Evolutionary conservation across 116 monocot species (phyloP).

Genomic region (Phalaenopsis hybrid): DNA sequence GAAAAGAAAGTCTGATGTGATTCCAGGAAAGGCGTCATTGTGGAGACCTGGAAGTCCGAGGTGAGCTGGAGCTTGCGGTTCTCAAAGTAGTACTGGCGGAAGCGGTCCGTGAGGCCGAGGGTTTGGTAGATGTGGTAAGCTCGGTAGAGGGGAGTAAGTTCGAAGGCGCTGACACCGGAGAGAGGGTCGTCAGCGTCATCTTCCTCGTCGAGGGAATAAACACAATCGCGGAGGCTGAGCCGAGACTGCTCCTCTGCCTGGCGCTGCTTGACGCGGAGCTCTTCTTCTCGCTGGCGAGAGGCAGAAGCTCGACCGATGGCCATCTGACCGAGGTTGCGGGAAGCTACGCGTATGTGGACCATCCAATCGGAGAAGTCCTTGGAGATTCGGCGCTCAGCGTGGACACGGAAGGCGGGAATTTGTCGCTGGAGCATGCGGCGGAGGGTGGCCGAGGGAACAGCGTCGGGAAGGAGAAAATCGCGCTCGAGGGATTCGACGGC

Average conservation of each 20-base stretch:
- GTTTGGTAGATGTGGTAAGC: constrained; percentile 89
- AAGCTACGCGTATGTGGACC: constrained; percentile 80
- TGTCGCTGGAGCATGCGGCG: constrained; percentile 64
- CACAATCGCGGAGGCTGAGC: constrained; percentile 16
- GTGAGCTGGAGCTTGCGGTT: constrained; percentile 98
- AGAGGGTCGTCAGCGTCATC: constrained; percentile 32
- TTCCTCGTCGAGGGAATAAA: constrained; percentile 54
- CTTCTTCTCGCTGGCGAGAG: constrained; percentile 89
- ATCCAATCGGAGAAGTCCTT: constrained; percentile 92
- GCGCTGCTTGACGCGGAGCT: constrained; percentile 64
- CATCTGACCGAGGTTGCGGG: constrained; percentile 82
- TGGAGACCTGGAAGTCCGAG: constrained; percentile 92
- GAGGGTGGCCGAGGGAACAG: constrained; percentile 53
- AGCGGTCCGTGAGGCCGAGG: constrained; percentile 66
- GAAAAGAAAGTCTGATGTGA: constrained; percentile 98
- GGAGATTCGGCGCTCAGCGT: constrained; percentile 63
- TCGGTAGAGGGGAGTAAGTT: constrained; percentile 79
- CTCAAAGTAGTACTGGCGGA: constrained; percentile 88
- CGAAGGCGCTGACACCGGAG: constrained; percentile 26
- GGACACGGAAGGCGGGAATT: constrained; percentile 67
- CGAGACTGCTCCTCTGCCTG: constrained; percentile 66
- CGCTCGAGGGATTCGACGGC: constrained; percentile 62
- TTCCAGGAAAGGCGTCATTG: constrained; percentile 87
- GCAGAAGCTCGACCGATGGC: constrained; percentile 85
- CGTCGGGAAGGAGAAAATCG: constrained; percentile 30